A percentile compares a stretch with the other conserved stretches of the same genome.
Evolutionary conservation across 805 yeast genomes (phyloP).

Genomic region (Torulaspora delbrueckii): DNA sequence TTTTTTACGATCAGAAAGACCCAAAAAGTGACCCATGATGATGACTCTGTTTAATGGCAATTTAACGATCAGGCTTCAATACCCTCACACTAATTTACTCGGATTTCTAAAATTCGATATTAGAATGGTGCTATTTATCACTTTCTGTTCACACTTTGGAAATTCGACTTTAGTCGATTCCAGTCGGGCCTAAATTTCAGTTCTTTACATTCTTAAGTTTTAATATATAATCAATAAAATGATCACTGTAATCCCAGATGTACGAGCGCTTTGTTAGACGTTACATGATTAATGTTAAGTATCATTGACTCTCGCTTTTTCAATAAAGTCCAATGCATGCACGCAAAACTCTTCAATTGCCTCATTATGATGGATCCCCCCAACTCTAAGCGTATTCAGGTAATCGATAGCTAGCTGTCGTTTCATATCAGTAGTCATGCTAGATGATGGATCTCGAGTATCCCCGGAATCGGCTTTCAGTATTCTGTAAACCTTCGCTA

Average conservation of each 20-base stretch:
- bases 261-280: background rate
- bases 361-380: constrained; percentile 58
- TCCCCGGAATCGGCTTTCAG: constrained; percentile 29
- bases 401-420: constrained; percentile 54
- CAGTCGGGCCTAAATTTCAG: background rate
- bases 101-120: background rate
- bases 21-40: constrained; percentile 37
- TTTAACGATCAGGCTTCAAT: background rate
- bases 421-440: constrained; percentile 35
- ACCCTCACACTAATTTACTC: background rate
- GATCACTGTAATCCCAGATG: background rate
- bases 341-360: constrained; percentile 60
- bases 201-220: constrained; percentile 1
- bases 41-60: constrained; percentile 35
- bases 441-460: constrained; percentile 12
- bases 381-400: constrained; percentile 49
- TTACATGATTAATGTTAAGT: background rate
- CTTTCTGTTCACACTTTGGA: background rate
- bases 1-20: constrained; percentile 67
- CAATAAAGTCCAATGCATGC: constrained; percentile 13
- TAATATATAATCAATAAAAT: constrained; percentile 2
- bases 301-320: background rate
- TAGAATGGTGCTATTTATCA: background rate
- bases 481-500: constrained; percentile 46
- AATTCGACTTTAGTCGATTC: background rate